Base-by-base conservation (phyloP, 768 basidiomycete species). In the Tylopilus subfusipes region DNA sequence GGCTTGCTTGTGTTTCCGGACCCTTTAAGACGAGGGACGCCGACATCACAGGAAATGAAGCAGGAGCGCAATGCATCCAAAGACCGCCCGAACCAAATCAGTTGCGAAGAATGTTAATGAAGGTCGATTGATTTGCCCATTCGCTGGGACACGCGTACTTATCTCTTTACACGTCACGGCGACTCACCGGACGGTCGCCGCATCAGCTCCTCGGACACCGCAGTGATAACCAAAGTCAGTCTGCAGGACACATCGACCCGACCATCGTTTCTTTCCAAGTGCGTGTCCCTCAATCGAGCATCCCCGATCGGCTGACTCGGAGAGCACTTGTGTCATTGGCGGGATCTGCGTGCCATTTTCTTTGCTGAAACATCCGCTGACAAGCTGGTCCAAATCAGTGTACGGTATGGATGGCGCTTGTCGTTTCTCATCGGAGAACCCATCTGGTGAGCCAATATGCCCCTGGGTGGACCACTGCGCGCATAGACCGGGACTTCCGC, bases 101-200 rank as follows among this genome's bases (percentile, higher is more conserved):
- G 21, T 30, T 48, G 52, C 48, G 43, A 63, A 65, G 53, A 36
- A 54, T n/a, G 34, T 14, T 42, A 13, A 48, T 33, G 34, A 44
- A 42, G 27, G 42, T 60, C 55, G 63, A 64, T 64, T 63, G 57
- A 64, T 66, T 64, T 53, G 36, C 54, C 61, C 54, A 22, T 48
- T 44, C 36, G 21, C 31, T 44, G 36, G 42, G 27, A 42, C 52
- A 46, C 31, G 60, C 49, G 51, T 64, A 48, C 39, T 40, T 40
- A n/a, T 76, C 74, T 40, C 76, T 79, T 60, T 74, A 67, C 78
- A 47, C 74, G 73, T 34, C 69, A 72, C 38, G 78, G 74, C 8
- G 56, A 64, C 22, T 75, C 78, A 46, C 65, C 59, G 76, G 13
- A 75, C 66, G 11, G 75, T 76, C 21, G 39, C 76, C 21, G 39